These are phyloP conservation scores for Sesbania bispinosa DNA, from an alignment of 306 rosid genomes.

Conservation along the genomic window DNA sequence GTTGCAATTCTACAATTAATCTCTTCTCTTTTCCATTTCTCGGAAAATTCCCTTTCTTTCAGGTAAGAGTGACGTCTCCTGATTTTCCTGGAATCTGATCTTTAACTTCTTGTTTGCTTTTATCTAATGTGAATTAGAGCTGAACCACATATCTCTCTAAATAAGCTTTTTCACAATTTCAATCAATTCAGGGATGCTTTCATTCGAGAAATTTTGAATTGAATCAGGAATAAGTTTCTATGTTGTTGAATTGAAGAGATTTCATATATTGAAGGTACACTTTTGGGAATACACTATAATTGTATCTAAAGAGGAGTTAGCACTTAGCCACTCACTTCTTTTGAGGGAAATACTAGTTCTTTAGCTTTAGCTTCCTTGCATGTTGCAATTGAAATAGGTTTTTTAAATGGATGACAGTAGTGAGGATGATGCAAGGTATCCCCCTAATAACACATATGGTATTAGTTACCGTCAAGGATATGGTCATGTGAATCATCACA, in stretches of 20 bases:
- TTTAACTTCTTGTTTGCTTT: not conserved
- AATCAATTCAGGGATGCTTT: not conserved
- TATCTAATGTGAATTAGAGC: not conserved
- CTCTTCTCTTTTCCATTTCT: not conserved
- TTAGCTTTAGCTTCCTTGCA: slow-evolving; percentile 19
- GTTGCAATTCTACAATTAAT: not conserved
- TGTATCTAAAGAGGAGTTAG: not conserved
- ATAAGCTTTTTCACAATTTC: not conserved
- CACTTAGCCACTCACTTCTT: not conserved
- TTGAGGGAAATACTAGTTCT: not conserved
- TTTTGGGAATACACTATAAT: not conserved
- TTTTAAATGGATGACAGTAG: slow-evolving; percentile 67
- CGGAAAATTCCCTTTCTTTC: not conserved
- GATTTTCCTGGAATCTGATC: not conserved
- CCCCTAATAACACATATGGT: slow-evolving; percentile 39
- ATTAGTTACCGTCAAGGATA: slow-evolving; percentile 48
- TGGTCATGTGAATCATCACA: slow-evolving; percentile 39
- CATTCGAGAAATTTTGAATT: not conserved
- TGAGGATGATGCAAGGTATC: slow-evolving; percentile 65
- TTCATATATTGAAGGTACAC: not conserved
- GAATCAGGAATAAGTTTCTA: not conserved
- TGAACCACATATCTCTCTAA: not conserved
- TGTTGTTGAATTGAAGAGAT: not conserved
- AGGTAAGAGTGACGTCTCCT: slow-evolving; percentile 17
- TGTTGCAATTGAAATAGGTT: slow-evolving; percentile 8